A percentile compares a stretch with the other conserved stretches of the same genome.
Evolutionary conservation across 164 flowering plant species (phyloP).

Genomic region (Magnolia changhungtana): DNA sequence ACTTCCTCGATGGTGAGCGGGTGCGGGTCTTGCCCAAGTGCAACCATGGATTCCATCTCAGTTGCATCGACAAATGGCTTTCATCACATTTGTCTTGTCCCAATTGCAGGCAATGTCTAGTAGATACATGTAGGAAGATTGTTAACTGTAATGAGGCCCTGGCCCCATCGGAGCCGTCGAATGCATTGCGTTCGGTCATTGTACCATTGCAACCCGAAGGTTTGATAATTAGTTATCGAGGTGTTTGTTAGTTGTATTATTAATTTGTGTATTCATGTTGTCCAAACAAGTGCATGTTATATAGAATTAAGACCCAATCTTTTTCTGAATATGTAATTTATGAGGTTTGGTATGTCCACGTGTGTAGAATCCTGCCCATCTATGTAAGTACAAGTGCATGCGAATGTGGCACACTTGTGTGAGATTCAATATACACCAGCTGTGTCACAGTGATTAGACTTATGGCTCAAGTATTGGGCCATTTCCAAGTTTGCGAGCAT

Average conservation of each 20-base stretch:
- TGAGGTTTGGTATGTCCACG: background rate
- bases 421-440: too few relatives aligned
- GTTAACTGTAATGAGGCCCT: slow-evolving; percentile 20
- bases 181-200: slow-evolving; percentile 21
- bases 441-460: too few relatives aligned
- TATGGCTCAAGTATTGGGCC: too few relatives aligned
- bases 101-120: slow-evolving; percentile 63
- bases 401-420: too few relatives aligned
- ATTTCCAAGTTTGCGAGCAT: too few relatives aligned
- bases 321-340: background rate
- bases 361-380: background rate
- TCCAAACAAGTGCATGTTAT: too few relatives aligned
- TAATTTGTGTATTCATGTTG: background rate
- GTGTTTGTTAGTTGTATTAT: slow-evolving; percentile 11
- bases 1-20: slow-evolving; percentile 55
- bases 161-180: slow-evolving; percentile 28
- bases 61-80: slow-evolving; percentile 82
- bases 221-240: slow-evolving; percentile 34
- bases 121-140: slow-evolving; percentile 50
- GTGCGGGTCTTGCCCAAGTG: slow-evolving; percentile 70
- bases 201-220: slow-evolving; percentile 62
- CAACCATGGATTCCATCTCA: slow-evolving; percentile 74
- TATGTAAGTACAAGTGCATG: background rate
- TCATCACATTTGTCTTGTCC: slow-evolving; percentile 81
- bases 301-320: background rate